Conservation (phyloP, 768 basidiomycete genomes). For the Naematelia aurantialba region DNA sequence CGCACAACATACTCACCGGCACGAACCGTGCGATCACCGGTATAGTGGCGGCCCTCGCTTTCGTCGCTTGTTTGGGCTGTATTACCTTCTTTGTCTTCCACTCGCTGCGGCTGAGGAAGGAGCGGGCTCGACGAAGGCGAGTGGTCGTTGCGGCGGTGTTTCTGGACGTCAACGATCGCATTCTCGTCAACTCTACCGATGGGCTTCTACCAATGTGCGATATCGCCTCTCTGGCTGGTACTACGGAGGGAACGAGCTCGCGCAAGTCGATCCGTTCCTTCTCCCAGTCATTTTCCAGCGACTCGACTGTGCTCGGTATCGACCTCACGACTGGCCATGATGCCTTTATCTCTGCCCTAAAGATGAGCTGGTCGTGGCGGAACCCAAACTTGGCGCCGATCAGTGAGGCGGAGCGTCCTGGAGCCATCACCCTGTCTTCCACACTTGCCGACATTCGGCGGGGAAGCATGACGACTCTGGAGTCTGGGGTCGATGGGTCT, state of each 20-base stretch:
- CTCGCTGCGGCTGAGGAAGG: conserved; percentile 22
- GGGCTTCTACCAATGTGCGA: conserved; percentile 50
- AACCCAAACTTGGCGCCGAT: conserved; percentile 22
- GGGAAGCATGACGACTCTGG: conserved; percentile 5
- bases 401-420: not conserved
- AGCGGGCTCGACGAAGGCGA: conserved; percentile 37
- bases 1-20: conserved; percentile 27
- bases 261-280: conserved; percentile 7
- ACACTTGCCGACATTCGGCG: conserved; percentile 29
- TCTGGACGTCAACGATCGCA: conserved; percentile 43
- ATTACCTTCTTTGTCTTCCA: conserved; percentile 43
- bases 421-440: not conserved
- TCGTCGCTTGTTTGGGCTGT: conserved; percentile 46
- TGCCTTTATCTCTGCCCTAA: conserved; percentile 49
- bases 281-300: conserved; percentile 19
- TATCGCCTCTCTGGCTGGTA: conserved; percentile 37
- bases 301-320: conserved; percentile 46
- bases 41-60: conserved; percentile 46
- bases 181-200: conserved; percentile 49
- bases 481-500: conserved; percentile 13
- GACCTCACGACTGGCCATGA: conserved; percentile 49
- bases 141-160: conserved; percentile 49
- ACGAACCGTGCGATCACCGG: conserved; percentile 47
- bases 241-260: conserved; percentile 5
- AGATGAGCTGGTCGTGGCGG: conserved; percentile 49